Evolutionary conservation across 768 basidiomycete species (phyloP), one percentile per base, ranked within the genome.

Genomic region (Naganishia vaughanmartiniae): DNA sequence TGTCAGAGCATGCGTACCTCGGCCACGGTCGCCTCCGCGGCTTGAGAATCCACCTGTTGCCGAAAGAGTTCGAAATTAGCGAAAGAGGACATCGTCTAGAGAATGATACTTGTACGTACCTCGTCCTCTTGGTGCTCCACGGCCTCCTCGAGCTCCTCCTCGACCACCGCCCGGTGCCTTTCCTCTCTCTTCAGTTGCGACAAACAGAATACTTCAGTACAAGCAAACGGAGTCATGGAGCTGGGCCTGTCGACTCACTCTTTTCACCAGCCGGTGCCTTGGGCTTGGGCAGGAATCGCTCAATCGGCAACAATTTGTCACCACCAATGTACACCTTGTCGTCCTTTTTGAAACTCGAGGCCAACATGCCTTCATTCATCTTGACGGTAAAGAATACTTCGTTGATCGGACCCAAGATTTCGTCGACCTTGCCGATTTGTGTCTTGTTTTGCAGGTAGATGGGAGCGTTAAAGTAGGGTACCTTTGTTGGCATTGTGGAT

Each of bases 371-470:
- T 70, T 91, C 89, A 24, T 89, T 87, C 90, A 97, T 96, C 84
- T 98, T 99, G 74, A 99, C 86, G 2, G 93, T 94, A 79, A 99
- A 98, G 83, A 88, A 98, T 70, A 98, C 93, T 80, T 98, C 93
- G 80, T 96, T 99, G 81, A 99, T 94, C 19, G 96, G 95, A 2
- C 96, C 96, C n/a, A 99, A 87, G 75, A 99, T 98, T 82, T 99
- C 96, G 82, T 99, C 96, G 51, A 99, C 90, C 83, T 96, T 97
- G 72, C 96, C 95, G 72, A 98, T 92, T 74, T 87, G 85, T 12
- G 92, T 91, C 83, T 96, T 98, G 82, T 97, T 96, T 84, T 92
- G 89, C 65, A 98, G 87, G 82, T 95, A 98, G 79, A 98, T 93
- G 58, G 95, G 94, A 0, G 95, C 94, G 81, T 99, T 99, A 87